Evolutionary conservation across 768 basidiomycete genomes (phyloP), one percentile per base, ranked within the genome.

Genomic region (Russula brevipes): DNA sequence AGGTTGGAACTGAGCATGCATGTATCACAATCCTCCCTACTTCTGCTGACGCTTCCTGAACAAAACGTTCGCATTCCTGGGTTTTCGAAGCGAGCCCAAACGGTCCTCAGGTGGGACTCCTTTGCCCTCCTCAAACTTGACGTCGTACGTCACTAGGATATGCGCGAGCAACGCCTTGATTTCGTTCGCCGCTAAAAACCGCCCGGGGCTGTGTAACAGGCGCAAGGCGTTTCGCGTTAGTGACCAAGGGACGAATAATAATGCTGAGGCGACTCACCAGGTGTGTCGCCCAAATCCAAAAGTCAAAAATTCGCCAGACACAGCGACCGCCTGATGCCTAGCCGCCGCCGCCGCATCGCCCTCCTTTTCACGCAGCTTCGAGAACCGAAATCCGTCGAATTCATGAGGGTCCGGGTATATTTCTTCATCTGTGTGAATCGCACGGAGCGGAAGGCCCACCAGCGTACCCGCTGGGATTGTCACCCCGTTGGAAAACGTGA

Each of bases 311-410:
- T 74, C 66, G n/a, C 68, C 10, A 63, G 72, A 55, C 56, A 72
- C 68, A 24, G 57, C 68, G 31, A 73, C 72, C 47, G 76, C 73
- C 54, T 75, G 76, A 50, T 77, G 69, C 61, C 73, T 76, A 6
- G 36, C 0, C 4, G 9, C n/a, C 39, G 16, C 4, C 11, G 57
- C 64, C 24, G 78, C 77, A 1, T 5, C 35, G 35, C 67, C 75
- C 2, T 73, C 68, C 45, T 60, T 65, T 17, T 78, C 72, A 51
- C 72, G 66, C 65, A 76, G 74, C 24, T 72, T 61, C 19, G 71
- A 62, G 67, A 79, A 82, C 14, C 80, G 73, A 55, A 78, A 77
- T 0, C 69, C 78, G 46, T 82, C 76, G 63, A 85, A 76, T 7
- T 45, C 56, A n/a, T 60, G 41, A 0, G 73, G 59, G 47, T 72